phyloP scores from a whole-genome alignment of 1,284 basidiomycete species.

The Papiliotrema flavescens region DNA sequence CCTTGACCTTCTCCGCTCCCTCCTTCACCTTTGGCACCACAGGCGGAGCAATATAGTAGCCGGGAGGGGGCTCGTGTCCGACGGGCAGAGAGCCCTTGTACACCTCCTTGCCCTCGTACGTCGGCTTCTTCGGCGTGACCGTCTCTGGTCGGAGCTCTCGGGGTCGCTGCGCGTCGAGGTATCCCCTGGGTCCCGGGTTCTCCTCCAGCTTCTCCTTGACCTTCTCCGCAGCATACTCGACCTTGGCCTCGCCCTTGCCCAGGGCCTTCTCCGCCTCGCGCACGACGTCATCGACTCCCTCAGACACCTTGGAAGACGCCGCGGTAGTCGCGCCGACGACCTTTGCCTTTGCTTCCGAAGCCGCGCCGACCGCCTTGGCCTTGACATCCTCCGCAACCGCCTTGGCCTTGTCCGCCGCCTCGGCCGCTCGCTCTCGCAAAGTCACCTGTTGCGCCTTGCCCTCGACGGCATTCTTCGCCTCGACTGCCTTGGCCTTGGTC shows the following conservation, averaged over 20 bases:
- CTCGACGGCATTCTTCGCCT: conserved; percentile 7
- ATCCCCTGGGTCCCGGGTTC: conserved; percentile 19
- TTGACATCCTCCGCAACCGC: conserved; percentile 32
- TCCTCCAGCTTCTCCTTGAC: conserved; percentile 30
- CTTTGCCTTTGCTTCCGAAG: conserved; percentile 27
- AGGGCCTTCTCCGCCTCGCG: conserved; percentile 59
- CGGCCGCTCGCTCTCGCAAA: neutral
- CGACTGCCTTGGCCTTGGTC: neutral
- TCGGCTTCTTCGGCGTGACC: conserved; percentile 40
- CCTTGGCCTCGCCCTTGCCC: conserved; percentile 17
- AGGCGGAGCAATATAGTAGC: conserved; percentile 57
- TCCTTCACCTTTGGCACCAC: conserved; percentile 21
- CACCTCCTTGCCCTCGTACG: conserved; percentile 52
- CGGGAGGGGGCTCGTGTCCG: conserved; percentile 86
- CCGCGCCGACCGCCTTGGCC: conserved; percentile 10
- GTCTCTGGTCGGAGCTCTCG: conserved; percentile 45
- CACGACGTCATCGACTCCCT: conserved; percentile 64
- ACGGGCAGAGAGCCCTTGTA: conserved; percentile 76
- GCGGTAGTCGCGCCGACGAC: conserved; percentile 28
- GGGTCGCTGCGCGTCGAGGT: conserved; percentile 40
- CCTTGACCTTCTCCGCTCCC: conserved; percentile 20
- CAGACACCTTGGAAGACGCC: conserved; percentile 57
- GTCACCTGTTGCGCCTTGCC: conserved; percentile 27
- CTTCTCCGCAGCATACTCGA: conserved; percentile 10
- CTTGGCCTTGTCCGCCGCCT: conserved; percentile 36